Base-by-base conservation (phyloP, 257 asterid species). In the Capsicum rhomboideum region DNA sequence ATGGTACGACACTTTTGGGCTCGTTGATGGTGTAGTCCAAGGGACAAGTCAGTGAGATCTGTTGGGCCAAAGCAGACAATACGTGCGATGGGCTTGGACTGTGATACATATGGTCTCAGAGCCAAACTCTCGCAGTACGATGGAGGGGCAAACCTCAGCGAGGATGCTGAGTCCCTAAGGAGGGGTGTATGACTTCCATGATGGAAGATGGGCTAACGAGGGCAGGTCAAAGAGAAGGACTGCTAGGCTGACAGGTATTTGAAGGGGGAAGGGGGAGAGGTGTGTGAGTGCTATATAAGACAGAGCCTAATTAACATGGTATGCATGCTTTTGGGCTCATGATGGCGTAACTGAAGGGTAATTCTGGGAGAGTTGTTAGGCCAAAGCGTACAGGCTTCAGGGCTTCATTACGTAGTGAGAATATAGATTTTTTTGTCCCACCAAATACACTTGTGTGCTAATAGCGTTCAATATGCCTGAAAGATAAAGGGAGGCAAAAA, bases 111-210 rank as follows among this genome's bases (percentile, higher is more conserved):
- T 29, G 74, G n/a, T n/a, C n/a, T 14, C 1, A 29, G 46, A 66
- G n/a, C 20, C 4, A 13, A 66, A 66, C 6, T 4, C 0, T 66
- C 0, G 7, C 23, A 7, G 0, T 29, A 8, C 10, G 7, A 66
- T 29, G 46, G 61, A 1, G 23, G 46, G 23, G 23, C 8, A 67
- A 17, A 18, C 49, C 75, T 67, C 23, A 17, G 23, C 0, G 0
- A 66, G 74, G 12, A 66, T 66, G 74, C 3, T 31, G 75, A 31
- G 49, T 28, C 21, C 21, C 8, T 0, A 28, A 7, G 72, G 72
- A 64, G 44, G 71, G 71, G 0, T 13, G 0, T 66, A 0, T 8
- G 74, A 66, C 46, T 67, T 14, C 26, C 8, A 31, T 31, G 49
- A 17, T 0, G 26, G 49, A 67, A 31, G 4, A 31, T 55, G 20